Conservation (phyloP, 2,329 filamentous ascomycete genomes). For the Tothia fuscella region DNA sequence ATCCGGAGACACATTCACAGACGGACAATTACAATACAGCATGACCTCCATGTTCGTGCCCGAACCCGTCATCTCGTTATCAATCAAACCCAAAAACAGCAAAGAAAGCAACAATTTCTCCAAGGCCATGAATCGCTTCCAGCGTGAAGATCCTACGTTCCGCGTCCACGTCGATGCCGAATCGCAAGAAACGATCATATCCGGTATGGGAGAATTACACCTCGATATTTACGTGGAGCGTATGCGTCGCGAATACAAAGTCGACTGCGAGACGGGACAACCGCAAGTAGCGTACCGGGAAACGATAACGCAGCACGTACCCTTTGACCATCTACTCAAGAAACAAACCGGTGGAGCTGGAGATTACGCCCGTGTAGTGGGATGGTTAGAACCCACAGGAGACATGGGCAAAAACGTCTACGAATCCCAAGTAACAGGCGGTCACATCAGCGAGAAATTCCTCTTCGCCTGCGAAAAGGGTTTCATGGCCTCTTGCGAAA, state of each 20-base stretch:
- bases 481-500: slow-evolving; percentile 69
- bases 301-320: slow-evolving; percentile 66
- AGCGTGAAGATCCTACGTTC: slow-evolving; percentile 96
- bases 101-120: slow-evolving; percentile 90
- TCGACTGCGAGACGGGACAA: slow-evolving; percentile 90
- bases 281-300: slow-evolving; percentile 96
- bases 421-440: slow-evolving; percentile 77
- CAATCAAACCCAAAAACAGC: slow-evolving; percentile 88
- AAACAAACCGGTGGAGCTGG: slow-evolving; percentile 93
- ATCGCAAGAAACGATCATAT: slow-evolving; percentile 94
- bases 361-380: slow-evolving; percentile 86
- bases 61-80: slow-evolving; percentile 94
- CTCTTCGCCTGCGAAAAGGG: slow-evolving; percentile 90
- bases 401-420: slow-evolving; percentile 66
- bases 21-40: slow-evolving; percentile 79
- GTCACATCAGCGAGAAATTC: slow-evolving; percentile 90
- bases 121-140: slow-evolving; percentile 98
- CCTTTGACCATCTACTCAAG: slow-evolving; percentile 89
- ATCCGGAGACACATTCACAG: slow-evolving; percentile 95
- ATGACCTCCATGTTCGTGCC: slow-evolving; percentile 99
- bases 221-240: slow-evolving; percentile 96
- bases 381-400: slow-evolving; percentile 79
- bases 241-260: slow-evolving; percentile 91
- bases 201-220: slow-evolving; percentile 95
- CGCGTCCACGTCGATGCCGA: slow-evolving; percentile 84